Evolutionary conservation across 2,329 filamentous ascomycete species (phyloP).

Genomic region (Xylaria sp.): DNA sequence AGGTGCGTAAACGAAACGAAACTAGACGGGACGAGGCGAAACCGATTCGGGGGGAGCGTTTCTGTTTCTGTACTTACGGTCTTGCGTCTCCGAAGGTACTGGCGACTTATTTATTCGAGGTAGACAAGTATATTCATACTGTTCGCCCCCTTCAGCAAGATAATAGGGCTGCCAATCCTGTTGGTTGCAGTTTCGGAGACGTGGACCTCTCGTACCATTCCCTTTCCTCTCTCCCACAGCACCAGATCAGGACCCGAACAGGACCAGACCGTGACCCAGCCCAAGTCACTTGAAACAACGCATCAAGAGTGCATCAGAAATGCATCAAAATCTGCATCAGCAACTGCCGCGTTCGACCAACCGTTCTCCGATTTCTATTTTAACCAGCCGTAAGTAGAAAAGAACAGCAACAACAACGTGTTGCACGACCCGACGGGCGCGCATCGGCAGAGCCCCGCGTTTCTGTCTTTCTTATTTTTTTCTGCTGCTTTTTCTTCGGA

Average conservation of each 20-base stretch:
- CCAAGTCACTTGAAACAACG: conserved; percentile 12
- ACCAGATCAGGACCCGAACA: conserved; percentile 9
- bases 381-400: not conserved
- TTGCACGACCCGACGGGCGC: not conserved
- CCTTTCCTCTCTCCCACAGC: conserved; percentile 6
- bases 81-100: not conserved
- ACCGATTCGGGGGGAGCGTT: not conserved
- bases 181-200: conserved; percentile 15
- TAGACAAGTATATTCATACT: not conserved
- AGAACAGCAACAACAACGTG: not conserved
- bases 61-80: not conserved
- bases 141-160: not conserved
- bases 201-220: conserved; percentile 14
- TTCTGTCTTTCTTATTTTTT: too few relatives aligned
- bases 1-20: not conserved
- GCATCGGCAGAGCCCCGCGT: not conserved
- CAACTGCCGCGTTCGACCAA: not conserved
- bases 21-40: not conserved
- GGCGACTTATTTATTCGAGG: not conserved
- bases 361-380: not conserved
- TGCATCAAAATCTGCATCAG: not conserved
- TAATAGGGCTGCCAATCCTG: conserved; percentile 11
- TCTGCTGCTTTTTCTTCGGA: not conserved
- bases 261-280: conserved; percentile 14
- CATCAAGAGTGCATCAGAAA: not conserved